Evolutionary conservation across 345 rosid genomes (phyloP).

Genomic region (Hevea brasiliensis): DNA sequence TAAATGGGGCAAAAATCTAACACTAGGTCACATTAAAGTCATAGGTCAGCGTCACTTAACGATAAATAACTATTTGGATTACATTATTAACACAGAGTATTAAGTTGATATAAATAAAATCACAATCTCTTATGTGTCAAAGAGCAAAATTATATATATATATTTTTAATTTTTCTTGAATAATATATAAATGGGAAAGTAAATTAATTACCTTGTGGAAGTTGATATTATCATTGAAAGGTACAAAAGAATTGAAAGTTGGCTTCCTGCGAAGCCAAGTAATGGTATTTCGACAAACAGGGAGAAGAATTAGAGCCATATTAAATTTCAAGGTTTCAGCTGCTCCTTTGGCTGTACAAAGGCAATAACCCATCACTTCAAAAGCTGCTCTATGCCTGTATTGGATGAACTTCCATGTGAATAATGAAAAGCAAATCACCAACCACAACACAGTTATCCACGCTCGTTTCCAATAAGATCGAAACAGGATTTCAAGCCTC

Average conservation of each 20-base stretch:
- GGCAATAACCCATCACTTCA: constrained; percentile 61
- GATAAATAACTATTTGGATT: too few species aligned
- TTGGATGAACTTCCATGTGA: constrained; percentile 58
- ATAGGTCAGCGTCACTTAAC: too few species aligned
- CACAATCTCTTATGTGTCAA: too few species aligned
- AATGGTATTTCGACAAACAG: constrained; percentile 49
- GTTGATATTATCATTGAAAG: constrained; percentile 58
- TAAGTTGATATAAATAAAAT: too few species aligned
- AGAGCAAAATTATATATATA: too few species aligned
- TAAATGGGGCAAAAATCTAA: too few species aligned
- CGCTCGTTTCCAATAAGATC: constrained; percentile 46
- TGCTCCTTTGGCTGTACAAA: constrained; percentile 59
- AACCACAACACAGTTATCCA: constrained; percentile 51
- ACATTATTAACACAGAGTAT: too few species aligned
- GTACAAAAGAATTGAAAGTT: constrained; percentile 35
- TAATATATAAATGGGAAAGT: too few species aligned
- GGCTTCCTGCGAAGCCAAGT: constrained; percentile 50
- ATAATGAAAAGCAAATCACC: constrained; percentile 32
- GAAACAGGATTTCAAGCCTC: constrained; percentile 36
- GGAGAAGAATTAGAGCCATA: constrained; percentile 58
- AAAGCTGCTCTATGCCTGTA: constrained; percentile 46
- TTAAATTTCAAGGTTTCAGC: constrained; percentile 62
- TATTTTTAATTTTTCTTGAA: too few species aligned
- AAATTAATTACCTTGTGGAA: constrained; percentile 50
- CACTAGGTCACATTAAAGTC: too few species aligned